Evolutionary conservation across 2,329 filamentous ascomycete species (phyloP), one percentile per base, ranked within the genome.

Genomic region (Fusarium pininemorale): DNA sequence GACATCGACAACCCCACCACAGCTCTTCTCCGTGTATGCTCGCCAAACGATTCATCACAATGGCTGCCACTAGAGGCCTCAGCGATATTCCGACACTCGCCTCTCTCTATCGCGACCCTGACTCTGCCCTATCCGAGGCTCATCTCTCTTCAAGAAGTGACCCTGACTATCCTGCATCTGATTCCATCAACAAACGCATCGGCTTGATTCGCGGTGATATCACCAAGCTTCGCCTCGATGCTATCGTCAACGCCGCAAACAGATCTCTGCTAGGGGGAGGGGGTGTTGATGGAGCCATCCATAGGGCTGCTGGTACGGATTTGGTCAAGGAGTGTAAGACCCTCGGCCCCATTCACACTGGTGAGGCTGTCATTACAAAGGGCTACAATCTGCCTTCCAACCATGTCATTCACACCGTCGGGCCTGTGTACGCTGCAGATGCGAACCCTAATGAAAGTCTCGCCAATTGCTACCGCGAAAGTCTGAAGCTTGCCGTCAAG

Each of bases 241-340:
- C 93, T 73, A 96, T 98, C 76, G 95, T 98, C 81, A 98, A 98
- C 81, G 96, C 96, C 2, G 96, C 96, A 50, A 98, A 98, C 82
- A 84, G 83, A 15, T 88, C 87, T 4, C 89, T 98, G 2, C 87
- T 93, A 1, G 95, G 95, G 62, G 96, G 96, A 60, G 94, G 95
- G n/a, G 96, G 96, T 41, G 95, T 98, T 22, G 93, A 95, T 79
- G 93, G 92, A 45, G 93, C 95, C 35, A 98, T 98, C 77, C 96
- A 98, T 81, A 83, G 88, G 37, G 94, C 92, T 45, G 96, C 96
- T 2, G 96, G 96, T 1, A 88, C 84, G 0, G 82, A 82, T 0
- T 89, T 98, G 2, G 73, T 91, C 26, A 79, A 85, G 14, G 96
- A 96, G 84, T 98, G 96, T 82, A 82, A 84, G n/a, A 87, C 81